A percentile compares a stretch with the other conserved stretches of the same genome.
phyloP scores from a whole-genome alignment of 2,329 filamentous ascomycete genomes.

The Onygenales sp. region DNA sequence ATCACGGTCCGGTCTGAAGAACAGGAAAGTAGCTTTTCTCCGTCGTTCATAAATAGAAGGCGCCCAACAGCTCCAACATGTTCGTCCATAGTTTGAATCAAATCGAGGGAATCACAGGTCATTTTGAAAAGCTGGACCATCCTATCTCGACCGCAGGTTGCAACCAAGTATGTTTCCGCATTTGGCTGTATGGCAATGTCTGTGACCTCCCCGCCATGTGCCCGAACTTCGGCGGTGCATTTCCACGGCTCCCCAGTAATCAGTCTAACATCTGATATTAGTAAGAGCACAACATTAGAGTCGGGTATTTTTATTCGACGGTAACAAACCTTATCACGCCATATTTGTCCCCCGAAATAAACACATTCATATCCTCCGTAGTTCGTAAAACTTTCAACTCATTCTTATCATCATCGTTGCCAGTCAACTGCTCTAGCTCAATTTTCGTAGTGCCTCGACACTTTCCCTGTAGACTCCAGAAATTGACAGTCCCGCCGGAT shows the following conservation, averaged over 20 bases:
- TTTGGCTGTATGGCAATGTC: slow-evolving; percentile 64
- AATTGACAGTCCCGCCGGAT: slow-evolving; percentile 64
- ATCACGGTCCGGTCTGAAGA: slow-evolving; percentile 83
- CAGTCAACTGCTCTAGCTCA: slow-evolving; percentile 54
- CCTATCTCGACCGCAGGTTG: slow-evolving; percentile 76
- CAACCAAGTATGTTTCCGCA: slow-evolving; percentile 56
- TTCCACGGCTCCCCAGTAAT: slow-evolving; percentile 43
- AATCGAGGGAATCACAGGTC: slow-evolving; percentile 51
- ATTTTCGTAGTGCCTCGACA: slow-evolving; percentile 57
- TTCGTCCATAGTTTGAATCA: slow-evolving; percentile 86
- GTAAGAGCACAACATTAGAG: slow-evolving; percentile 2
- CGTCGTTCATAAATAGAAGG: slow-evolving; percentile 64
- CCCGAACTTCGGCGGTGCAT: slow-evolving; percentile 64
- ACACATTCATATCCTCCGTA: slow-evolving; percentile 51
- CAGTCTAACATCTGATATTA: slow-evolving; percentile 19
- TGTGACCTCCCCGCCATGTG: slow-evolving; percentile 77
- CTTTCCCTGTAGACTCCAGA: slow-evolving; percentile 70
- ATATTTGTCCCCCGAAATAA: slow-evolving; percentile 77
- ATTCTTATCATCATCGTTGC: slow-evolving; percentile 39
- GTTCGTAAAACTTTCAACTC: slow-evolving; percentile 51
- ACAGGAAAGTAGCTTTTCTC: slow-evolving; percentile 66
- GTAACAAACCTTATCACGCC: slow-evolving; percentile 58
- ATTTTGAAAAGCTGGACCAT: slow-evolving; percentile 83
- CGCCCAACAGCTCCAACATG: slow-evolving; percentile 79
- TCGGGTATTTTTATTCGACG: neutral